Evolutionary conservation across 495 filamentous ascomycete genomes (phyloP), one percentile per base, ranked within the genome.

Genomic region (Bombardia bombarda): DNA sequence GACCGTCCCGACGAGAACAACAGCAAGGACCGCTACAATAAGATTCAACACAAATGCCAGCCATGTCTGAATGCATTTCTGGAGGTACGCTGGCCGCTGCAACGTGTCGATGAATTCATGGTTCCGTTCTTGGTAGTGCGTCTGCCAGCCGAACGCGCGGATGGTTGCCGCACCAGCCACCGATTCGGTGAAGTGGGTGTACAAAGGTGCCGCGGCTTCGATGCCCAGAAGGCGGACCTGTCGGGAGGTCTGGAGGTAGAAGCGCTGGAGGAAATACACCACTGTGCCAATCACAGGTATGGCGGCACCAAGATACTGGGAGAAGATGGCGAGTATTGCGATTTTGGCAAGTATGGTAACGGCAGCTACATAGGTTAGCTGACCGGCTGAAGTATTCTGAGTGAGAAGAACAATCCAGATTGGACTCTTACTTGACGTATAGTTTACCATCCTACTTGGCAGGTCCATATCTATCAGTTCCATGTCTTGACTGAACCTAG

Each of bases 211-310:
- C 33, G 53, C 60, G 13, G 58, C 53, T 42, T 71, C 65, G 7
- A 70, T 67, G 38, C 79, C 77, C 1, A 83, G 51, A 1, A 80
- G 47, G 6, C 78, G 69, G 3, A 83, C 36, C 45, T 80, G 78
- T 3, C 75, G 68, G 1, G 73, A 76, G 0, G 72, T 75, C 9
- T 70, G 67, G 0, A 80, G 62, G 43, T 82, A 82, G 55, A 68
- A 66, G 6, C 54, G 60, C 43, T 81, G 76, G 1, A 79, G 38
- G 1, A 68, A 7, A 31, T 57, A 75, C 7, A 75, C n/a, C 3
- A 62, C 39, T 1, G 57, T 17, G 37, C 60, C 38, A 35, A 63
- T 37, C 41, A 54, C 23, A 20, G 71, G 53, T 32, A 46, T 24
- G 26, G 45, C 45, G 6, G 51, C 36, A 4, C 45, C 53, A 2